A percentile compares a stretch with the other conserved stretches of the same genome.
phyloP scores from a whole-genome alignment of 2,329 filamentous ascomycete genomes.

The Beauveria medogensis region DNA sequence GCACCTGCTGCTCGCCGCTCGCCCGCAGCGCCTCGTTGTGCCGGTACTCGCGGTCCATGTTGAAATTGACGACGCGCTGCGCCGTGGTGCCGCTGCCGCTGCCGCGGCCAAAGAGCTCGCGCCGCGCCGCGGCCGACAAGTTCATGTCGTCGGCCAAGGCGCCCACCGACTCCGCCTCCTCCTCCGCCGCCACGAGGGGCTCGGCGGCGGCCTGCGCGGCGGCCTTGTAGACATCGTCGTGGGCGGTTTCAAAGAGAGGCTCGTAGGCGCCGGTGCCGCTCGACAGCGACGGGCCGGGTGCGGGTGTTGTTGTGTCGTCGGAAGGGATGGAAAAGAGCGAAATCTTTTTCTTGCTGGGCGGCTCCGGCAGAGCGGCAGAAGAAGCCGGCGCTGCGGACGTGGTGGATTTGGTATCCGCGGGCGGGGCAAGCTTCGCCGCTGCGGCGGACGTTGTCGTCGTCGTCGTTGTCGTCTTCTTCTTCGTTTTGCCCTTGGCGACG shows the following conservation, averaged over 20 bases:
- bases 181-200: conserved; percentile 18
- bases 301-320: conserved; percentile 21
- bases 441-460: conserved; percentile 29
- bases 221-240: conserved; percentile 23
- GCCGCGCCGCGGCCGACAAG: conserved; percentile 65
- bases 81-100: conserved; percentile 20
- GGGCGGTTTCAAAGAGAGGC: conserved; percentile 39
- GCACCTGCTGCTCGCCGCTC: conserved; percentile 60
- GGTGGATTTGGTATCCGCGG: background rate
- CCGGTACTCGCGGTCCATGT: conserved; percentile 79
- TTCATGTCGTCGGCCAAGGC: conserved; percentile 70
- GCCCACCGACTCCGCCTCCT: conserved; percentile 42
- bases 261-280: conserved; percentile 34
- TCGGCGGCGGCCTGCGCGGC: conserved; percentile 18
- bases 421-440: conserved; percentile 12
- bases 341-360: conserved; percentile 40
- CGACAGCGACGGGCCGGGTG: conserved; percentile 13
- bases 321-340: conserved; percentile 61
- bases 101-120: conserved; percentile 76
- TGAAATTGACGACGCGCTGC: conserved; percentile 73
- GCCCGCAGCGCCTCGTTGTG: conserved; percentile 72
- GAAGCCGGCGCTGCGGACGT: conserved; percentile 8
- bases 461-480: conserved; percentile 41
- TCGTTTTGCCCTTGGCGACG: conserved; percentile 65
- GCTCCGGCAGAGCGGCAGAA: conserved; percentile 17